Base-by-base conservation (phyloP, 139 green algal species). In the Asterochloris sp. region DNA sequence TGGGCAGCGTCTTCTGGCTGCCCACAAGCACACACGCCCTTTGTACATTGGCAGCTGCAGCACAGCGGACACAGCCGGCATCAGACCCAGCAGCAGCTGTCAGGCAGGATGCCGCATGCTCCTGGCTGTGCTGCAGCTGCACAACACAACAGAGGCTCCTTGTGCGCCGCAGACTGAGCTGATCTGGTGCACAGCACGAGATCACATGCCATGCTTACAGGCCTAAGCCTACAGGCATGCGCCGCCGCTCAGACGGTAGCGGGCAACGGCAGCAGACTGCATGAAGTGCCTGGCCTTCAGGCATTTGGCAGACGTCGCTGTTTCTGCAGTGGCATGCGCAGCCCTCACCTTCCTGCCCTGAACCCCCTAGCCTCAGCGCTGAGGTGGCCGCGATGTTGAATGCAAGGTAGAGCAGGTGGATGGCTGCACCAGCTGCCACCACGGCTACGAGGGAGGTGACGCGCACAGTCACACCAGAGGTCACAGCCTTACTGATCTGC, bases 1-100 rank as follows among this genome's bases (percentile, higher is more conserved):
- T 86, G 29, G 91, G 91, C 23, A 94, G 83, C 16, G 91, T 94
- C 83, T 94, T 94, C 69, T 91, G 82, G 69, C 82, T 88, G 47
- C 78, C 73, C 16, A 86, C 84, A 29, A 94, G 76, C 4, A 94
- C 27, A 23, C 92, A 74, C 17, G 90, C 90, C 19, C 86, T 77
- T n/a, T 83, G 80, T 13, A 91, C 85, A 1, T 54, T 76, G 69
- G 14, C 69, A 76, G 69, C 69, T 38, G 26, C 14, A 76, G 14
- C 69, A 76, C 16, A 76, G 69, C 69, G 69, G 23, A 76, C 13
- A 29, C 69, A 76, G 23, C n/a, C n/a, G 21, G 66, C 66, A 71
- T 71, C 38, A 54, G 38, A 54, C 38, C 38, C 38, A 54, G 38
- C 38, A 54, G 38, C 38, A 54, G 38, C 38, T 54, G 38, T 54